A percentile compares a stretch with the other conserved stretches of the same genome.
Evolutionary conservation across 2,329 filamentous ascomycete species (phyloP).

Genomic region (Decorospora gaudefroyi): DNA sequence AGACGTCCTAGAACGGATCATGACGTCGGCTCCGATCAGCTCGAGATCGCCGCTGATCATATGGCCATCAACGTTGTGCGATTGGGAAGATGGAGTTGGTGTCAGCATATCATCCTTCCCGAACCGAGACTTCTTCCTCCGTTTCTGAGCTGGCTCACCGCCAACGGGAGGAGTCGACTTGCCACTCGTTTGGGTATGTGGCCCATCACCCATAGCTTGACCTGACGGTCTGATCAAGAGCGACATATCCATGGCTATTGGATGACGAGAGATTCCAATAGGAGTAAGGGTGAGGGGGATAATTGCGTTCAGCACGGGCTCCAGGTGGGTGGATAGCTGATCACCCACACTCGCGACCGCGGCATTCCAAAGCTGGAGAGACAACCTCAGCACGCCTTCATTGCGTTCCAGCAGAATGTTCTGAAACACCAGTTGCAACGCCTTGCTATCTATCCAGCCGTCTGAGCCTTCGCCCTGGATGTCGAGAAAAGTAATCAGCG

Average conservation of each 20-base stretch:
- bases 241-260: slow-evolving; percentile 86
- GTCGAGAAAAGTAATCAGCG: slow-evolving; percentile 87
- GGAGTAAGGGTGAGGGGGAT: slow-evolving; percentile 85
- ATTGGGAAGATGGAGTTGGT: slow-evolving; percentile 61
- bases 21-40: slow-evolving; percentile 83
- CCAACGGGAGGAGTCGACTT: slow-evolving; percentile 43
- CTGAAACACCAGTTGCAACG: slow-evolving; percentile 87
- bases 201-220: slow-evolving; percentile 69
- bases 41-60: slow-evolving; percentile 98
- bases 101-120: slow-evolving; percentile 63
- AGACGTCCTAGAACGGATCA: slow-evolving; percentile 87
- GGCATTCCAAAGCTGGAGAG: slow-evolving; percentile 83
- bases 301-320: slow-evolving; percentile 75
- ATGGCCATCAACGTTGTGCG: slow-evolving; percentile 92
- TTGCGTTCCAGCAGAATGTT: slow-evolving; percentile 94
- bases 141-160: slow-evolving; percentile 67
- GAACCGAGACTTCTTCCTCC: slow-evolving; percentile 79
- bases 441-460: slow-evolving; percentile 90
- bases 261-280: slow-evolving; percentile 87
- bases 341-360: slow-evolving; percentile 71
- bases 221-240: slow-evolving; percentile 95
- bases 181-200: slow-evolving; percentile 29
- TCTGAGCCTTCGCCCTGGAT: slow-evolving; percentile 78
- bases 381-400: slow-evolving; percentile 77
- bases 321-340: slow-evolving; percentile 73